Evolutionary conservation across 163 green algal species (phyloP).

Genomic region (Chlorella variabilis): DNA sequence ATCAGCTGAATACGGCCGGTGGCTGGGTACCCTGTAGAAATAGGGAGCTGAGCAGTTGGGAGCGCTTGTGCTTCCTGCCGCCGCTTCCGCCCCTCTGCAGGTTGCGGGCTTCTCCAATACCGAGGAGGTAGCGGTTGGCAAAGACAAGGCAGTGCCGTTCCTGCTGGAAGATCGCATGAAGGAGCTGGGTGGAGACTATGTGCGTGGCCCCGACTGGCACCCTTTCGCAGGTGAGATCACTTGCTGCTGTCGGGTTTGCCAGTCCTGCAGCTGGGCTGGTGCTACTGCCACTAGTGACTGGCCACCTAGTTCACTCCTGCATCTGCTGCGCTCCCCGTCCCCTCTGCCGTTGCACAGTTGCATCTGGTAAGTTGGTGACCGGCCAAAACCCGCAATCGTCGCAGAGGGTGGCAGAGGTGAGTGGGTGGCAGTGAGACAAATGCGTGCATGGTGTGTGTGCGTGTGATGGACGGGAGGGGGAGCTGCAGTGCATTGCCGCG

Average conservation of each 20-base stretch:
- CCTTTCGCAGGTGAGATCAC: not conserved
- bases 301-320: too few relatives aligned
- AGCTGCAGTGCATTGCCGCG: too few relatives aligned
- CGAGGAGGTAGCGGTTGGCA: slow-evolving; percentile 72
- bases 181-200: slow-evolving; percentile 56
- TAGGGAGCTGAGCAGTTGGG: too few relatives aligned
- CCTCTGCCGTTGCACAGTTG: too few relatives aligned
- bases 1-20: too few relatives aligned
- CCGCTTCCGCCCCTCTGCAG: not conserved
- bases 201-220: slow-evolving; percentile 39
- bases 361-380: slow-evolving; percentile 49
- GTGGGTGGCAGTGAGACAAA: not conserved
- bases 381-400: slow-evolving; percentile 52
- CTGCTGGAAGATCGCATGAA: slow-evolving; percentile 70
- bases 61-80: not conserved
- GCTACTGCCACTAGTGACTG: too few relatives aligned
- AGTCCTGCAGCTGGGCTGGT: too few relatives aligned
- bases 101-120: slow-evolving; percentile 68
- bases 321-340: too few relatives aligned
- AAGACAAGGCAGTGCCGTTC: slow-evolving; percentile 67
- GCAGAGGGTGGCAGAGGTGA: slow-evolving; percentile 33
- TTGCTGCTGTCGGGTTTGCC: too few relatives aligned
- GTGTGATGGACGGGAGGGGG: not conserved
- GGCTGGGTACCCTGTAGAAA: too few relatives aligned
- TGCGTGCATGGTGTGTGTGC: not conserved